Conservation (phyloP, 257 asterid species). For the Schizonepeta tenuifolia region DNA sequence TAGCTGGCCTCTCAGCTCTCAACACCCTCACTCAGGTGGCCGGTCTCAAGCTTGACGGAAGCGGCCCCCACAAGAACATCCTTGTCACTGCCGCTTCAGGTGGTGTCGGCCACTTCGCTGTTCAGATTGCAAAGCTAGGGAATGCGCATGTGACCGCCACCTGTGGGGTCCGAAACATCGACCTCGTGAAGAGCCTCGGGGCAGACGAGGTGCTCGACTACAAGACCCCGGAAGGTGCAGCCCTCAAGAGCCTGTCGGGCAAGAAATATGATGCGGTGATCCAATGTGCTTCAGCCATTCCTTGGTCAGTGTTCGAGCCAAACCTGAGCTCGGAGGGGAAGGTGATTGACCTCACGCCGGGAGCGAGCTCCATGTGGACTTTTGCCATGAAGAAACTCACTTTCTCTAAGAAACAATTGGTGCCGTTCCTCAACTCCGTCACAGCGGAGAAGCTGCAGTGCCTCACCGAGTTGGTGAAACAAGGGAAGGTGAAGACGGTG, state of each 20-base stretch:
- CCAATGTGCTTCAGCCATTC: conserved; percentile 55
- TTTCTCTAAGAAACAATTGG: conserved; percentile 53
- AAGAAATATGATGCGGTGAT: conserved; percentile 61
- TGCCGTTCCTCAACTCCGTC: conserved; percentile 50
- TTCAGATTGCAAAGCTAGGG: conserved; percentile 73
- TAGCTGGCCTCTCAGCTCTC: conserved; percentile 64
- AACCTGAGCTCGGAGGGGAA: conserved; percentile 50
- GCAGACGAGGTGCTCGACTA: conserved; percentile 79
- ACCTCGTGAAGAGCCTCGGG: conserved; percentile 61
- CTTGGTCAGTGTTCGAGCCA: conserved; percentile 67
- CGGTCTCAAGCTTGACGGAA: conserved; percentile 56
- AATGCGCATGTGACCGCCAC: conserved; percentile 70
- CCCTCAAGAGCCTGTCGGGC: conserved; percentile 73
- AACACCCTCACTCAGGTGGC: conserved; percentile 57
- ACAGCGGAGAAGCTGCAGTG: conserved; percentile 47
- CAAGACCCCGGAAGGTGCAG: conserved; percentile 64
- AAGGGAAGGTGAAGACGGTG: conserved; percentile 56
- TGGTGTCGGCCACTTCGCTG: conserved; percentile 73
- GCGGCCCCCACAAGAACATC: conserved; percentile 57
- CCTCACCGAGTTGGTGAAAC: conserved; percentile 54
- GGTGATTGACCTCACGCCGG: conserved; percentile 66
- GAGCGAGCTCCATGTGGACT: conserved; percentile 55
- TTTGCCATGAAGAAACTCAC: conserved; percentile 56
- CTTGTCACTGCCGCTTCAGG: conserved; percentile 72
- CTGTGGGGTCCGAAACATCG: conserved; percentile 66